These are phyloP conservation scores for Saturnispora galanensis DNA, from an alignment of 805 yeast genomes.

Conservation along the genomic window DNA sequence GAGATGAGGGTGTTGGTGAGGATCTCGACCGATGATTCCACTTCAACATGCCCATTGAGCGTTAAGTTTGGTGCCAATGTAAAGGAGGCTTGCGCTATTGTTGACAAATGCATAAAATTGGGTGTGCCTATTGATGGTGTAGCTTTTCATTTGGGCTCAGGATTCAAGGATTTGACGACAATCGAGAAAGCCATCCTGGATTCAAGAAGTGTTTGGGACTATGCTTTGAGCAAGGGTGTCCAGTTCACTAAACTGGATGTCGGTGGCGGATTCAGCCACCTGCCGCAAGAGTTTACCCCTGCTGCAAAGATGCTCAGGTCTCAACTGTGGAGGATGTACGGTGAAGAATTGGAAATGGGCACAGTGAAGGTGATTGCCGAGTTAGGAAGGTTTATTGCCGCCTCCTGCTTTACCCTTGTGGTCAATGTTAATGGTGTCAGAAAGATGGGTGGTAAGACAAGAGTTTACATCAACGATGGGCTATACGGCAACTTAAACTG, in stretches of 20 bases:
- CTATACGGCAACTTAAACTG: conserved; percentile 94
- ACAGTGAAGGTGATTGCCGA: conserved; percentile 63
- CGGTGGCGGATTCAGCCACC: conserved; percentile 80
- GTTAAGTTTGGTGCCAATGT: conserved; percentile 83
- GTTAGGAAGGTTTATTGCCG: conserved; percentile 86
- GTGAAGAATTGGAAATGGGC: conserved; percentile 26
- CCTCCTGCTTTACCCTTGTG: conserved; percentile 78
- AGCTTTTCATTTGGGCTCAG: conserved; percentile 94
- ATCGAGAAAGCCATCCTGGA: conserved; percentile 64
- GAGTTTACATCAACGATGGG: conserved; percentile 90
- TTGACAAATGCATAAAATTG: conserved; percentile 51
- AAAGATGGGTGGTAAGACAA: conserved; percentile 31
- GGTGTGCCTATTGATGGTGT: conserved; percentile 69
- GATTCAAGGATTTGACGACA: conserved; percentile 65
- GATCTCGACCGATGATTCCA: conserved; percentile 80
- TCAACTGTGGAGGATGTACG: conserved; percentile 53
- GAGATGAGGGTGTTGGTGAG: conserved; percentile 72
- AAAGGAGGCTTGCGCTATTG: conserved; percentile 40
- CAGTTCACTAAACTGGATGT: conserved; percentile 53
- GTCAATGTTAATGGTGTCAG: conserved; percentile 82
- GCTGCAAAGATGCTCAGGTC: conserved; percentile 48
- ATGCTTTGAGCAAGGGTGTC: conserved; percentile 36
- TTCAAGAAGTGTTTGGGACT: conserved; percentile 57
- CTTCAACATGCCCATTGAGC: conserved; percentile 76
- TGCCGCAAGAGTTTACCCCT: conserved; percentile 41